These are phyloP conservation scores for Penicillium coffeae DNA, from an alignment of 495 filamentous ascomycete species.

Conservation along the genomic window DNA sequence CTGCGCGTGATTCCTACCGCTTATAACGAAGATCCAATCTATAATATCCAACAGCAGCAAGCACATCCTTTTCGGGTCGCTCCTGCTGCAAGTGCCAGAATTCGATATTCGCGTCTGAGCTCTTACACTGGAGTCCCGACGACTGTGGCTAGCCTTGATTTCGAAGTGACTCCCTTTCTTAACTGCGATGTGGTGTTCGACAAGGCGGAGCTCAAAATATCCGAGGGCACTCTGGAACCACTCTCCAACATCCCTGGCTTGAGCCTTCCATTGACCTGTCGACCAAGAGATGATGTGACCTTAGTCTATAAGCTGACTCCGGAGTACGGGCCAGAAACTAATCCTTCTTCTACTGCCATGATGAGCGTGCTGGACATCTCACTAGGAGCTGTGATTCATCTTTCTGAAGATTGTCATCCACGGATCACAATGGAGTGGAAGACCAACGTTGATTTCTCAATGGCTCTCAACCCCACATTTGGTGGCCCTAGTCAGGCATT, in stretches of 20 bases:
- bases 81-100: slow-evolving; percentile 77
- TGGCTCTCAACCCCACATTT: slow-evolving; percentile 58
- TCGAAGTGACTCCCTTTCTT: slow-evolving; percentile 83
- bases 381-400: slow-evolving; percentile 60
- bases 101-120: slow-evolving; percentile 73
- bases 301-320: slow-evolving; percentile 77
- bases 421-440: slow-evolving; percentile 76
- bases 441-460: slow-evolving; percentile 77
- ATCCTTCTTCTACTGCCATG: slow-evolving; percentile 41
- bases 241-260: slow-evolving; percentile 58
- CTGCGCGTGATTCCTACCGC: slow-evolving; percentile 68
- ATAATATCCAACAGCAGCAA: slow-evolving; percentile 58
- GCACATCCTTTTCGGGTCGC: slow-evolving; percentile 66
- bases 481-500: slow-evolving; percentile 57
- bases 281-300: slow-evolving; percentile 78
- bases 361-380: slow-evolving; percentile 57
- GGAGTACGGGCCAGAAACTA: slow-evolving; percentile 53
- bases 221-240: slow-evolving; percentile 64
- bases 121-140: slow-evolving; percentile 59
- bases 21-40: slow-evolving; percentile 56
- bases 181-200: slow-evolving; percentile 67
- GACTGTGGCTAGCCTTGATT: slow-evolving; percentile 76
- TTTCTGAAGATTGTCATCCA: slow-evolving; percentile 66
- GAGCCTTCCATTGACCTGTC: slow-evolving; percentile 61
- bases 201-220: slow-evolving; percentile 60